phyloP scores from a whole-genome alignment of 192 early-diverging fungal genomes.

The Tieghemiomyces parasiticus region DNA sequence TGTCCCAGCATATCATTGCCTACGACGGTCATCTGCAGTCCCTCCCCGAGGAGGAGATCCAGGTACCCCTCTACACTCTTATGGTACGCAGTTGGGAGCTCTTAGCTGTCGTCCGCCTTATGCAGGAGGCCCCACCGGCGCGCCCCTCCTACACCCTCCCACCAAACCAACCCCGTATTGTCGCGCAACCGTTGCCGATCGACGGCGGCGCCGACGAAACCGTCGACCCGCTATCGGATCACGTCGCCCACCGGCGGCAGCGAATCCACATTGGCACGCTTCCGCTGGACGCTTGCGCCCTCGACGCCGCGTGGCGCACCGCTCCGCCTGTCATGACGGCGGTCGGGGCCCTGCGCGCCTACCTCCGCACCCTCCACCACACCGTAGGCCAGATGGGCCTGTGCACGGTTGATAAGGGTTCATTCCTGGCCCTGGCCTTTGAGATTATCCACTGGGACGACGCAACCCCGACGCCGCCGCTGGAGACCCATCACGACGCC shows the following conservation, averaged over 20 bases:
- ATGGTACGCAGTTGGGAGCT: conserved; percentile 8
- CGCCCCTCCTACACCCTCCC: background rate
- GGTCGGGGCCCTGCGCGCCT: background rate
- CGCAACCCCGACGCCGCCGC: background rate
- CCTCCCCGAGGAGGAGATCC: conserved; percentile 8
- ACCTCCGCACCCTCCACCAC: background rate
- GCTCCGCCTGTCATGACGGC: background rate
- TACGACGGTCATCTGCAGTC: conserved; percentile 6
- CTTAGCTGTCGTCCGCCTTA: background rate
- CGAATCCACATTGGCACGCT: background rate
- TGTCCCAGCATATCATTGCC: conserved; percentile 7
- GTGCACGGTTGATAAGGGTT: conserved; percentile 10
- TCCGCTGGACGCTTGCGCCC: background rate
- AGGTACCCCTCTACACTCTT: conserved; percentile 10
- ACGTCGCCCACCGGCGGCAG: background rate
- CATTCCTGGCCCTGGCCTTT: conserved; percentile 4
- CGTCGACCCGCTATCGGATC: background rate
- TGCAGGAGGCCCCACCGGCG: background rate
- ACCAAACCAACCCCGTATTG: no score
- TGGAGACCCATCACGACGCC: background rate
- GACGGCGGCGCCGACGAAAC: background rate
- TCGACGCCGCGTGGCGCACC: background rate
- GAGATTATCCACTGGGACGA: background rate
- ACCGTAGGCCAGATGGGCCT: conserved; percentile 4
- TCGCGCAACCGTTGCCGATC: background rate